Evolutionary conservation across 2,329 filamentous ascomycete species (phyloP), one percentile per base, ranked within the genome.

Genomic region (Neobulgaria alba): DNA sequence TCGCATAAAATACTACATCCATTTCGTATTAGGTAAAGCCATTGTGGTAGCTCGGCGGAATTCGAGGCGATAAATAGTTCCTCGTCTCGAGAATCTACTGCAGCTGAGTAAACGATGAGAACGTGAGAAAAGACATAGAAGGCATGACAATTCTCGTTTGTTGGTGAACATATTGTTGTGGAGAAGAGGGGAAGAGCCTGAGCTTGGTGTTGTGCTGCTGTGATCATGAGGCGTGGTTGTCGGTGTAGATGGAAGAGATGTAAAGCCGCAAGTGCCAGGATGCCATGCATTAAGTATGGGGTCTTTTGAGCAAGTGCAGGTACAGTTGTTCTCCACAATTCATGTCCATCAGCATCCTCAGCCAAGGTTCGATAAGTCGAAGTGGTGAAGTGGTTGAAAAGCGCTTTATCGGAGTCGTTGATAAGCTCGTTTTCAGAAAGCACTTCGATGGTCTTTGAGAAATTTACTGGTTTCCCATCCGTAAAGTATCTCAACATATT

Each of bases 311-410:
- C 15, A 12, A 35, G 17, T 18, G n/a, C 16, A 18, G 19, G 33
- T 12, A 35, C 9, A 10, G 17, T 19, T n/a, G 19, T 5, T 3
- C 33, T 15, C 33, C 33, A 35, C 8, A 35, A 3, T 35, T 26
- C 23, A 7, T 7, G 23, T 7, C 7, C 7, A 7, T 7, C 7
- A 12, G 23, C 12, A 17, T 34, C 35, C 4, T 35, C 36, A 2
- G 39, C 33, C 14, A 45, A 65, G 57, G 48, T 67, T 57, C 1
- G 65, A 47, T 33, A 61, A 65, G 2, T 50, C 42, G 31, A 61
- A 52, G 1, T 42, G 10, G 26, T 15, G 29, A 41, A 45, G 36
- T 42, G 43, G 3, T 35, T 26, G 15, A 39, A 21, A 18, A 48
- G 32, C 20, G 35, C 36, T 56, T 55, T 2, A 60, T 60, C 38